Evolutionary conservation across 2,329 filamentous ascomycete genomes (phyloP), one percentile per base, ranked within the genome.

Genomic region (Epichloe sylvatica): DNA sequence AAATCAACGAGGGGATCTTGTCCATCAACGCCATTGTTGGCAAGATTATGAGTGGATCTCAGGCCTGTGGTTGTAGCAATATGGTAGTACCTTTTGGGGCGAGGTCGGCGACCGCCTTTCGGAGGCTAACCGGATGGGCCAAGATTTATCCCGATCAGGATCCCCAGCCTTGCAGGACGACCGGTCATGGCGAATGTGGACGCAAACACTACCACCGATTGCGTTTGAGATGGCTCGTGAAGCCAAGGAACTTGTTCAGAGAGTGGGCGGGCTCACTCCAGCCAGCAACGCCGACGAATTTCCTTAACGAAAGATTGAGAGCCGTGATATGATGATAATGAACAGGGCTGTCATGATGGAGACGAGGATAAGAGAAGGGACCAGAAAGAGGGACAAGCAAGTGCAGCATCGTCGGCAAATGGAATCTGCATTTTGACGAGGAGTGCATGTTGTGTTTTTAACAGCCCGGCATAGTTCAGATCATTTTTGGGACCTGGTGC

Each of bases 151-250:
- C 7, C 72, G 65, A 36, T 66, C 73, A 30, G 19, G 23, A 7
- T 12, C 4, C 3, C 75, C 73, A 45, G 67, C 71, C 15, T 48
- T 53, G 17, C 70, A 71, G 39, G 69, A 77, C 44, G 71, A 74
- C 49, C 68, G 72, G 52, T 73, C 78, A 54, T 81, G 78, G 78
- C 73, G 72, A 54, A 72, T 74, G 60, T 83, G 83, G 71, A 83
- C 77, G 49, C 81, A 84, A 63, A 81, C 78, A 30, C 69, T 94
- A 46, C 86, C 86, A 11, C 86, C 86, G 2, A 81, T 92, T 56
- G 86, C 86, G n/a, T 94, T 94, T 65, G 84, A 88, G 66, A 84
- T 91, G 61, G 87, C 85, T 6, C 76, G 84, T 52, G 84, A 89
- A 66, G 85, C 84, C 47, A 92, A 91, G 70, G 86, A 86, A 62